Base-by-base conservation (phyloP, 495 filamentous ascomycete species). In the Thermothielavioides terrestris region DNA sequence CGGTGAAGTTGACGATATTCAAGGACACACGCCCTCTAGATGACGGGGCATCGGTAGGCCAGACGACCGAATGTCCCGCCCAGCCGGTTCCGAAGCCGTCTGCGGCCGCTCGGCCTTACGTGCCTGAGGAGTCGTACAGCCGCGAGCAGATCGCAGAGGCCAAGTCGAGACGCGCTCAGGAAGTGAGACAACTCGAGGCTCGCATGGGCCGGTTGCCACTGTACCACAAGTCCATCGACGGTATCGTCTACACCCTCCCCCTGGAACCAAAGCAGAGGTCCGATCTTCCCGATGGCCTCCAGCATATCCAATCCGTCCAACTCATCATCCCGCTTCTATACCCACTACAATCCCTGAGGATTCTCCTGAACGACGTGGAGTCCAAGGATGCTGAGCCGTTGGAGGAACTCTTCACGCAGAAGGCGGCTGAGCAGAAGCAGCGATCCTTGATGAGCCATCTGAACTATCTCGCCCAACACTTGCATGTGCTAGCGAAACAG, bases 1-100 rank as follows among this genome's bases (percentile, higher is more conserved):
- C 83, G 15, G 74, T 95, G 30, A 94, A 82, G 53, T 72, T 95
- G 49, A 75, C 90, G 1, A 71, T 80, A 0, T 92, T 94, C 63
- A 73, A 74, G 45, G 72, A 74, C 34, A 72, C 66, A 11, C 59
- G 73, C 22, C 72, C 76, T 46, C n/a, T 71, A 2, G 52, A 47
- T 3, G 31, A 54, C 10, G 52, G n/a, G n/a, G n/a, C 59, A 30
- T 20, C 26, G 2, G 27, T 11, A 11, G n/a, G 46, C 0, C 17
- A 54, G 20, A 36, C 42, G 5, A 39, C 30, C n/a, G 25, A 75
- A 5, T 71, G 61, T 17, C 68, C 68, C 42, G 71, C 75, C 35
- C 68, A 69, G 2, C 71, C 76, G 55, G 74, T 52, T 58, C 55
- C 75, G 65, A 40, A 25, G 4, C 62, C 77, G 68, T 52, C 70